Base-by-base conservation (phyloP, 1,139 yeast genomes). In the Geotrichum citri-aurantii region DNA sequence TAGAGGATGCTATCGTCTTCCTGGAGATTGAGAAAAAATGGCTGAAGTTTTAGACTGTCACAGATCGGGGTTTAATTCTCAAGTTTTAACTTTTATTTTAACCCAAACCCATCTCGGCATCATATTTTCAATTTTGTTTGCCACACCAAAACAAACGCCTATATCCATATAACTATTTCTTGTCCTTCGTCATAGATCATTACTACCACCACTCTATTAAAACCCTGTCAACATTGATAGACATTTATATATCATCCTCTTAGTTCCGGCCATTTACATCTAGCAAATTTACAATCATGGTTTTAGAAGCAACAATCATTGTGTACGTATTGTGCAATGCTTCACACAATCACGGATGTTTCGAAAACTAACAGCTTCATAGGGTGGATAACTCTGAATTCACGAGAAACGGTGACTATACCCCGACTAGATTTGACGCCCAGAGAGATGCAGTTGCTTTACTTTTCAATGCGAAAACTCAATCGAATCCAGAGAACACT, bases 331-430 rank as follows among this genome's bases (percentile, higher is more conserved):
- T 14, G 17, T 19, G 3, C n/a, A 19, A 46, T 23, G 6, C 19
- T 12, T 44, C 17, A 11, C 19, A 23, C 27, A n/a, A n/a, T n/a
- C 12, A 31, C 46, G 11, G 21, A 27, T 24, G 23, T 21, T 42
- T 19, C 23, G 46, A 42, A 52, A 19, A 49, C 21, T 21, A 42
- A 58, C 57, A 54, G 54, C 62, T 46, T 53, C 48, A 10, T 56
- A 73, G 76, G 68, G 83, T 93, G 69, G 99, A 95, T 77, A 92
- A 91, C 79, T 90, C 97, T 61, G 99, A 95, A 76, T 93, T 81
- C 73, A 88, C 92, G 83, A 81, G 99, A 69, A 93, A 93, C 71
- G 99, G 98, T 48, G 99, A 95, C 73, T 95, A 86, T 70, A 80
- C 90, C 53, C 85, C 96, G 31, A 86, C 95, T 26, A 81, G 99